Evolutionary conservation across 768 basidiomycete genomes (phyloP), one percentile per base, ranked within the genome.

Genomic region (Clitopilus hobsonii): DNA sequence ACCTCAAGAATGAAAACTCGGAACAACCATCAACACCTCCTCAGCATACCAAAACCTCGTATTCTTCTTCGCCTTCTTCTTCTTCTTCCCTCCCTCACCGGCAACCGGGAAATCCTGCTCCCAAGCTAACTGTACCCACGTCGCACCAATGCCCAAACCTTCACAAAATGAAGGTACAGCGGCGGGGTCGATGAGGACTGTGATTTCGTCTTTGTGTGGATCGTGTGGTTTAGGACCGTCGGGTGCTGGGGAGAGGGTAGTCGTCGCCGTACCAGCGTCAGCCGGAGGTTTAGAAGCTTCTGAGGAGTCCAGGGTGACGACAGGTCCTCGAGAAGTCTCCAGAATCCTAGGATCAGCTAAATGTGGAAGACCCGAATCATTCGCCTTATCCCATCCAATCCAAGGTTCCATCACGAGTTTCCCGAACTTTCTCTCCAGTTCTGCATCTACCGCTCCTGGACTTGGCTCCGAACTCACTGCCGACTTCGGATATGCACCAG

Each of bases 101-200:
- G n/a, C n/a, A 24, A 54, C 64, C 13, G 26, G 26, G 49, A 64
- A 49, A 25, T 67, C 67, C 54, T 67, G 62, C 23, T 59, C 65
- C 26, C 81, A 75, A 24, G 69, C 81, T 10, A 89, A 73, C 68
- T 91, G 87, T 18, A 89, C 80, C 81, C 83, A 91, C 45, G 83
- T 80, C 18, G 80, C 86, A 3, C 77, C 78, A 14, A 90, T 59
- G 0, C 84, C 85, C 72, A 89, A 78, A 4, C 86, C 84, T 5
- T 74, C 68, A 4, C 64, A 60, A 30, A 88, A 61, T 30, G 69
- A 66, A 1, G 77, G 71, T 6, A 79, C 63, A 0, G 74, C 60
- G 6, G 68, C 67, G 5, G 79, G 75, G 32, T 79, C 74, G 11
- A 89, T 69, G 20, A 88, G 73, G 8, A 89, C 71, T 14, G 74